A percentile compares a stretch with the other conserved stretches of the same genome.
Evolutionary conservation across 257 asterid genomes (phyloP).

Genomic region (Cordia subcordata): DNA sequence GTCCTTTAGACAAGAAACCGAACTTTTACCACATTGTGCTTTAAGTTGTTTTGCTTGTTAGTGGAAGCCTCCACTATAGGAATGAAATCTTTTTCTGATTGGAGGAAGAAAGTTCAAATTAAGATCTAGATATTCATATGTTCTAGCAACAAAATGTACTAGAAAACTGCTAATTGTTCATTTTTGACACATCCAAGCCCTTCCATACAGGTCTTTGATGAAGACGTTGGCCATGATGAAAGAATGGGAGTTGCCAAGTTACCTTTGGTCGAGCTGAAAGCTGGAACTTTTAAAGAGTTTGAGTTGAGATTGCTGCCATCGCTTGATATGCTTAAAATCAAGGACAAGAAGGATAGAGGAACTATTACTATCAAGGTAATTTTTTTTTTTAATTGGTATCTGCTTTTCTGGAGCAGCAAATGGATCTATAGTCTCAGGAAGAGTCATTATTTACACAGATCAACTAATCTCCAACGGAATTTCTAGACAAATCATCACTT

Average conservation of each 20-base stretch:
- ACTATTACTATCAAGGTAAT: slow-evolving; percentile 64
- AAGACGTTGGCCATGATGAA: slow-evolving; percentile 89
- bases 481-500: too few species aligned
- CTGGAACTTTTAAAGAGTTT: slow-evolving; percentile 53
- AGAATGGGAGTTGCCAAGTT: slow-evolving; percentile 65
- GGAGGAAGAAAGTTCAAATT: too few species aligned
- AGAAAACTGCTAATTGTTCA: slow-evolving; percentile 1
- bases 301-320: slow-evolving; percentile 66
- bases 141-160: too few species aligned
- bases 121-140: too few species aligned
- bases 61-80: too few species aligned
- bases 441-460: too few species aligned
- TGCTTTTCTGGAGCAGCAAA: neutral
- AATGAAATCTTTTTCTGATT: too few species aligned
- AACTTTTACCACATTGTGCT: too few species aligned
- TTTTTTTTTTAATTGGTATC: neutral
- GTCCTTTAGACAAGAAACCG: too few species aligned
- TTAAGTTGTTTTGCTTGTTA: too few species aligned
- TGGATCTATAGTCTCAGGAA: too few species aligned
- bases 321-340: slow-evolving; percentile 80
- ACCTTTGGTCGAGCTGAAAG: slow-evolving; percentile 63
- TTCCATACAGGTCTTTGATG: slow-evolving; percentile 60
- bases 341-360: slow-evolving; percentile 92
- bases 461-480: too few species aligned
- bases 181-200: neutral